Conservation (phyloP, 305 asterid species). For the Fraxinus floribunda region DNA sequence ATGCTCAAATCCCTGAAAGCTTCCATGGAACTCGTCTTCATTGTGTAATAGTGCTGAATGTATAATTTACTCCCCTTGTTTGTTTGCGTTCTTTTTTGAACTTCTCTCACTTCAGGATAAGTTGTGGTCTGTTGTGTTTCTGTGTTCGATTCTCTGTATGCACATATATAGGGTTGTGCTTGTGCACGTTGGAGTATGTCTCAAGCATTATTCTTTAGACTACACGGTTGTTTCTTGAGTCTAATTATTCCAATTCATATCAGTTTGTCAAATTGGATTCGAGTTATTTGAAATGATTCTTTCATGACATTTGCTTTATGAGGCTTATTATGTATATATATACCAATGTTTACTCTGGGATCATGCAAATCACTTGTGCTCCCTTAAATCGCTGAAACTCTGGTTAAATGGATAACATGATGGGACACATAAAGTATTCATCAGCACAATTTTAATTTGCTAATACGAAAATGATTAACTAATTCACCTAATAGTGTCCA, state of each 20-base stretch:
- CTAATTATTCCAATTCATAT: background rate
- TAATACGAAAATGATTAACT: slow-evolving; percentile 16
- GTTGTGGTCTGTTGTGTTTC: slow-evolving; percentile 6
- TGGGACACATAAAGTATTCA: slow-evolving; percentile 2
- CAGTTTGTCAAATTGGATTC: background rate
- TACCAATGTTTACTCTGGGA: background rate
- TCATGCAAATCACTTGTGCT: background rate
- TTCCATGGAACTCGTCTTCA: background rate
- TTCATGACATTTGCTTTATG: background rate
- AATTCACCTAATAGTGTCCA: slow-evolving; percentile 23
- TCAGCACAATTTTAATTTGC: slow-evolving; percentile 9
- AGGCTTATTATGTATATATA: background rate
- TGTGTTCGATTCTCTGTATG: background rate
- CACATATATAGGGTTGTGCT: background rate
- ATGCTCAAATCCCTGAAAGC: background rate
- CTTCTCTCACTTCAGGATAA: background rate
- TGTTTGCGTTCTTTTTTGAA: background rate
- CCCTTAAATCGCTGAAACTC: slow-evolving; percentile 16
- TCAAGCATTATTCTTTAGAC: background rate
- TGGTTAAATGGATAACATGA: slow-evolving; percentile 4
- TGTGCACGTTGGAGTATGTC: background rate
- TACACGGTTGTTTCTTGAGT: background rate
- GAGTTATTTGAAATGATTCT: background rate
- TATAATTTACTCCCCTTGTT: background rate
- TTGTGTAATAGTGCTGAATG: background rate